These are phyloP conservation scores for Boletus fagicola DNA, from an alignment of 768 basidiomycete species.

Conservation along the genomic window DNA sequence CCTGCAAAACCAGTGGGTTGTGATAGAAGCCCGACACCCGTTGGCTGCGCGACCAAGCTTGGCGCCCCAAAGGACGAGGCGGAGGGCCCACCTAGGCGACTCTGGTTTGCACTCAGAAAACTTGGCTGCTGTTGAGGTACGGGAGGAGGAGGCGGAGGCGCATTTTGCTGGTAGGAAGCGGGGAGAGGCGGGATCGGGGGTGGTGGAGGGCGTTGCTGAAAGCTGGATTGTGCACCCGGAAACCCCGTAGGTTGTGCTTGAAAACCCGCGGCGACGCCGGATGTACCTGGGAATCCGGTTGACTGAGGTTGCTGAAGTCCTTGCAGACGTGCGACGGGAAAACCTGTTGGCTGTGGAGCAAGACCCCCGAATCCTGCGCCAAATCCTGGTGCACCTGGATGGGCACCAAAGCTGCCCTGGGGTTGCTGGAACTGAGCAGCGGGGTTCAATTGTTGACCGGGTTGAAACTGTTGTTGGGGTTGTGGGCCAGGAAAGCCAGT, in stretches of 20 bases:
- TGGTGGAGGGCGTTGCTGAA: constrained; percentile 40
- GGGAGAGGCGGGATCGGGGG: constrained; percentile 70
- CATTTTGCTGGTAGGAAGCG: constrained; percentile 55
- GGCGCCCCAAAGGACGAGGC: constrained; percentile 11
- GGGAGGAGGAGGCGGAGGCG: constrained; percentile 35
- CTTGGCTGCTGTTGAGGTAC: constrained; percentile 41
- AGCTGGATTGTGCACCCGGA: constrained; percentile 12
- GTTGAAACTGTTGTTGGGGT: constrained; percentile 46
- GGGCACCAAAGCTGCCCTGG: constrained; percentile 34
- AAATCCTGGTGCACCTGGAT: constrained; percentile 28
- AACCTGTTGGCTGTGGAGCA: constrained; percentile 63
- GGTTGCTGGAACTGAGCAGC: constrained; percentile 42
- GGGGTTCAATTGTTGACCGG: constrained; percentile 32
- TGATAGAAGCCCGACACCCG: constrained; percentile 25
- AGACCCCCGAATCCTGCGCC: constrained; percentile 40
- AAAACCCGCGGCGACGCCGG: constrained; percentile 34
- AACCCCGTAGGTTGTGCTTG: constrained; percentile 57
- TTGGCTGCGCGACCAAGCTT: constrained; percentile 21
- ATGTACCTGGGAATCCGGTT: constrained; percentile 39
- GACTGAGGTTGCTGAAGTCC: constrained; percentile 41
- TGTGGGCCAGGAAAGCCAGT: constrained; percentile 57
- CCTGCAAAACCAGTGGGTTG: constrained; percentile 50
- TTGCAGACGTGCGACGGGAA: constrained; percentile 35
- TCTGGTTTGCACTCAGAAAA: constrained; percentile 56
- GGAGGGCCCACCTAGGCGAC: constrained; percentile 40